Base-by-base conservation (phyloP, 306 rosid species). In the Gillenia trifoliata region DNA sequence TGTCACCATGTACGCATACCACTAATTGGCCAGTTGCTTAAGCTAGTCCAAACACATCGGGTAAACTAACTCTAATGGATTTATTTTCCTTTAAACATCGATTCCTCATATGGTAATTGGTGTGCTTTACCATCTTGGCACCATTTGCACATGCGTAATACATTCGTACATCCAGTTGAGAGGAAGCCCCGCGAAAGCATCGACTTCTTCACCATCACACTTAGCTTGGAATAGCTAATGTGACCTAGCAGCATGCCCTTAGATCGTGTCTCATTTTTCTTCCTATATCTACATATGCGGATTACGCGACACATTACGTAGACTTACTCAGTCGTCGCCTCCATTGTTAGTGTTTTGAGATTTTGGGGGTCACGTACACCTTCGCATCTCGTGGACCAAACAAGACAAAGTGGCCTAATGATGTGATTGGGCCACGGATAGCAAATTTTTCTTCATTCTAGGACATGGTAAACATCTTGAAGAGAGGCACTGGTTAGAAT, bases 41-140 rank as follows among this genome's bases (percentile, higher is more conserved):
- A 74, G n/a, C 31, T 0, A 20, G 64, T 31, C 36, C 52, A 36
- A 60, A 78, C 4, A 20, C 61, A 38, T 78, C 60, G 31, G 59
- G 68, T 54, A 65, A 2, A 75, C 29, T 4, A 65, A 15, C 75
- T 81, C 75, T 11, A 54, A 78, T 64, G 11, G 40, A n/a, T n/a
- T 31, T 30, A 20, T 8, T 30, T 68, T 0, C 40, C 62, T 75
- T 11, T 50, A 8, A 22, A 69, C 4, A 17, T 68, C 0, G 61
- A 79, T 9, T 61, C 72, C 7, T 79, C 26, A 1, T 26, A n/a
- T n/a, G 45, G 31, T 6, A 52, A 4, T 30, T 75, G 69, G 20
- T 80, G 73, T 2, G 61, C 68, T 12, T 80, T 75, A 1, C 62
- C n/a, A 20, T 45, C 61, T 1, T 76, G 26, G 12, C 26, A 73